A percentile compares a stretch with the other conserved stretches of the same genome.
Evolutionary conservation across 2,329 filamentous ascomycete genomes (phyloP).

Genomic region (Diplodia corticola): DNA sequence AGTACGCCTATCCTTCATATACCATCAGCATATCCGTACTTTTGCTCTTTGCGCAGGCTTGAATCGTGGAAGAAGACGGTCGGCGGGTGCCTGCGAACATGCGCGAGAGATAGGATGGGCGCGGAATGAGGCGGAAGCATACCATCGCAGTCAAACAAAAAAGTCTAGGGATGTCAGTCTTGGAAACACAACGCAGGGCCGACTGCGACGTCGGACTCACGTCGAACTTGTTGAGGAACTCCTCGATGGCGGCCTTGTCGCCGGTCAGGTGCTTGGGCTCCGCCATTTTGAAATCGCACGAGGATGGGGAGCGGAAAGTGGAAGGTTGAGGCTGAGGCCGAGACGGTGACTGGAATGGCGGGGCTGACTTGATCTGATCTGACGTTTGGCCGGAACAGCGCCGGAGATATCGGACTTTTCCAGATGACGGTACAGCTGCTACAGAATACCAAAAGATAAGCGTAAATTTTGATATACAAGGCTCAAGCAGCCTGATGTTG

Average conservation of each 20-base stretch:
- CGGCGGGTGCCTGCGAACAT: background rate
- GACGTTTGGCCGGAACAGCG: background rate
- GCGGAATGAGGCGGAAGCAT: constrained; percentile 32
- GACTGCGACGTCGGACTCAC: constrained; percentile 56
- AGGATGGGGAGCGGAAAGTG: background rate
- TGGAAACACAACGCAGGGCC: constrained; percentile 27
- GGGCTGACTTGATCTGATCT: constrained; percentile 15
- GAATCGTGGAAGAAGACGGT: background rate
- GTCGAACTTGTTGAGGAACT: constrained; percentile 89
- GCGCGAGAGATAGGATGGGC: background rate
- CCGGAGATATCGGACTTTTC: constrained; percentile 16
- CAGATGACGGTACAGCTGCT: background rate
- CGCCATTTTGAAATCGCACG: constrained; percentile 29
- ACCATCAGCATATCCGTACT: constrained; percentile 36
- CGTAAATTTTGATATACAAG: background rate
- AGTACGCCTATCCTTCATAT: constrained; percentile 71
- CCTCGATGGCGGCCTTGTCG: constrained; percentile 71
- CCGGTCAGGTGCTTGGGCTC: constrained; percentile 69
- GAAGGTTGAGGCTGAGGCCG: constrained; percentile 12
- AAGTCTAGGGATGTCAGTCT: constrained; percentile 60
- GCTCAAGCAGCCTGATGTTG: background rate
- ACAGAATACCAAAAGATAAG: background rate
- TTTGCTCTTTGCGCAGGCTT: background rate
- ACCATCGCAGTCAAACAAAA: constrained; percentile 98
- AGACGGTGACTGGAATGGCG: background rate